phyloP scores from a whole-genome alignment of 2,329 filamentous ascomycete species.

The Aspergillus felis region DNA sequence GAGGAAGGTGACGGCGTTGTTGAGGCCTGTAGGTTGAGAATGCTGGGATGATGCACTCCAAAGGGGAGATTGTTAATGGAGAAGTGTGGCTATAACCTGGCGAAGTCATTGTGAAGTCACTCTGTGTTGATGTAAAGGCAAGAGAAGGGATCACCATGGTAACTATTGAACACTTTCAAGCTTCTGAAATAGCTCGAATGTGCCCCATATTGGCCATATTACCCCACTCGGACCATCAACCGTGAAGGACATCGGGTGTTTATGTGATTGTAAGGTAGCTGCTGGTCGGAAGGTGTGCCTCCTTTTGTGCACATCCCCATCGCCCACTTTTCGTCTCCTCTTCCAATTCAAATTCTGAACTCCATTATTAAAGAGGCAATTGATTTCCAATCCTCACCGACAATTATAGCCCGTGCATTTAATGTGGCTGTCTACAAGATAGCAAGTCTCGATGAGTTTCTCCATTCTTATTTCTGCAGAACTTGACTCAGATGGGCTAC shows the following conservation, averaged over 20 bases:
- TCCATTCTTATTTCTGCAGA: background rate
- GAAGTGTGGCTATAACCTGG: conserved; percentile 35
- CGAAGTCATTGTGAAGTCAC: conserved; percentile 16
- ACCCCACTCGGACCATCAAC: background rate
- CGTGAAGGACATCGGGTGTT: background rate
- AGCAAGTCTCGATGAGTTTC: background rate
- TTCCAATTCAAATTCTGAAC: background rate
- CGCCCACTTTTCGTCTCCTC: background rate
- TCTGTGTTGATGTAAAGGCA: background rate
- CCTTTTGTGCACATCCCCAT: conserved; percentile 5
- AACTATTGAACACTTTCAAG: background rate
- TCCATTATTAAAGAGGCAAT: background rate
- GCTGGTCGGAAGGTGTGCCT: too few relatives aligned
- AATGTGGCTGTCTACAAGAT: background rate
- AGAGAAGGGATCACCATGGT: too few relatives aligned
- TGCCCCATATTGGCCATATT: background rate
- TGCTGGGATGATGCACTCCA: conserved; percentile 44
- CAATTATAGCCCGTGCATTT: background rate
- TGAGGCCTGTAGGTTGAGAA: conserved; percentile 45
- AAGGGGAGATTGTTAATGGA: conserved; percentile 53
- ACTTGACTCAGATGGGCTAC: background rate
- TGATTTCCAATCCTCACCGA: background rate
- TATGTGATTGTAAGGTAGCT: background rate
- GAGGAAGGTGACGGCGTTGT: conserved; percentile 53
- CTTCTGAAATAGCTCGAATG: background rate